Evolutionary conservation across 352 stramenopile genomes (phyloP).

Genomic region (Phytopythium montanum): DNA sequence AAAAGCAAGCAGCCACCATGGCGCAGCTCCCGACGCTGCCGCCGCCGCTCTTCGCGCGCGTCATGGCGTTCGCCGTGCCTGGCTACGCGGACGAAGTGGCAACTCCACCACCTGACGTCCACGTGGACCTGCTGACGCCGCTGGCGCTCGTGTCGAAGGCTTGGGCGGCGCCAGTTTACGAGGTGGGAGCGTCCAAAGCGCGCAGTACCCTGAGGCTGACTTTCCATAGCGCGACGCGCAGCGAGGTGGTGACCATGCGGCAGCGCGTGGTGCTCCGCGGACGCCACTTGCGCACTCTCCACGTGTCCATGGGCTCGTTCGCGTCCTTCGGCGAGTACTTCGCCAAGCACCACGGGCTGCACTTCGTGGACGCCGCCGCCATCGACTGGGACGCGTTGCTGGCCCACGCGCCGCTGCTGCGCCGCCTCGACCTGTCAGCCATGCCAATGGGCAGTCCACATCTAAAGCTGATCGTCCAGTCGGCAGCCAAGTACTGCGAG

Average conservation of each 20-base stretch:
- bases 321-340: constrained; percentile 23
- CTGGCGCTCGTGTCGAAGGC: constrained; percentile 30
- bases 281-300: constrained; percentile 19
- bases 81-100: constrained; percentile 15
- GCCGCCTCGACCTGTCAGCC: constrained; percentile 21
- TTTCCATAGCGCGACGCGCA: constrained; percentile 21
- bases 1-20: not conserved
- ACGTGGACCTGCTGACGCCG: constrained; percentile 12
- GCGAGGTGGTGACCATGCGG: constrained; percentile 19
- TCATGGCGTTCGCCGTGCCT: constrained; percentile 26
- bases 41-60: constrained; percentile 24
- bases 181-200: constrained; percentile 20
- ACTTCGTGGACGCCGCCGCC: constrained; percentile 16
- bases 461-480: constrained; percentile 17
- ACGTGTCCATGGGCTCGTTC: constrained; percentile 21
- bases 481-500: constrained; percentile 24
- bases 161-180: constrained; percentile 27
- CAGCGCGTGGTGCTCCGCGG: constrained; percentile 21
- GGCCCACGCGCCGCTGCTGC: constrained; percentile 16
- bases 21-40: constrained; percentile 16
- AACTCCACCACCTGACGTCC: constrained; percentile 8
- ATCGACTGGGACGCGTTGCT: constrained; percentile 25
- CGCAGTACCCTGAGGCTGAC: constrained; percentile 27
- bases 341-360: constrained; percentile 12
- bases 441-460: constrained; percentile 30